Evolutionary conservation across 805 yeast genomes (phyloP).

Genomic region (Candida tallmaniae): DNA sequence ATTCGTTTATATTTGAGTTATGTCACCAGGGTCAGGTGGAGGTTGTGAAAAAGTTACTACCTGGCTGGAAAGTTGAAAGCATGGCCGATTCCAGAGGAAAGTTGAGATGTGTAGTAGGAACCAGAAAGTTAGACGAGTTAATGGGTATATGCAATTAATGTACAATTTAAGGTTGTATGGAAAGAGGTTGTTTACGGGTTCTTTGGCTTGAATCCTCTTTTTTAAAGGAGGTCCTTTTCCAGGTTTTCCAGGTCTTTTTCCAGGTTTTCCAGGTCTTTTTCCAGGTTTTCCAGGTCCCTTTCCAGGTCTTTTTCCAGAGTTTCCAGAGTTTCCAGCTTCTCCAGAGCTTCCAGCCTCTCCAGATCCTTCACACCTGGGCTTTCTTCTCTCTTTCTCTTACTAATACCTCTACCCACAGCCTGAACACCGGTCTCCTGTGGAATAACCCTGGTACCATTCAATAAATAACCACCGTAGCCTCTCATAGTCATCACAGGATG

Average conservation of each 20-base stretch:
- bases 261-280: too few relatives aligned
- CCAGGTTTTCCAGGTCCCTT: too few relatives aligned
- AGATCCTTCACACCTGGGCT: constrained; percentile 4
- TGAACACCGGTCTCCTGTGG: constrained; percentile 58
- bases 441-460: constrained; percentile 73
- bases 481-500: constrained; percentile 94
- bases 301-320: too few relatives aligned
- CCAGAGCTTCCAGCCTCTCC: too few relatives aligned
- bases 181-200: too few relatives aligned
- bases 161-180: too few relatives aligned
- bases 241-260: too few relatives aligned
- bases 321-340: not conserved
- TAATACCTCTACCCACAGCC: constrained; percentile 64
- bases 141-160: not conserved
- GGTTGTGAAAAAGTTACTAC: constrained; percentile 25
- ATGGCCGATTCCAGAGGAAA: constrained; percentile 48
- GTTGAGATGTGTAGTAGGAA: constrained; percentile 62
- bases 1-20: constrained; percentile 71
- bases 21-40: constrained; percentile 59
- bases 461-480: constrained; percentile 86
- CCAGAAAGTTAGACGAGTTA: constrained; percentile 25
- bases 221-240: not conserved
- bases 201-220: not conserved
- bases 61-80: constrained; percentile 48
- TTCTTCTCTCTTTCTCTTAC: constrained; percentile 35